Conservation (phyloP, 129 eudicot species). For the Oenanthe sinensis region DNA sequence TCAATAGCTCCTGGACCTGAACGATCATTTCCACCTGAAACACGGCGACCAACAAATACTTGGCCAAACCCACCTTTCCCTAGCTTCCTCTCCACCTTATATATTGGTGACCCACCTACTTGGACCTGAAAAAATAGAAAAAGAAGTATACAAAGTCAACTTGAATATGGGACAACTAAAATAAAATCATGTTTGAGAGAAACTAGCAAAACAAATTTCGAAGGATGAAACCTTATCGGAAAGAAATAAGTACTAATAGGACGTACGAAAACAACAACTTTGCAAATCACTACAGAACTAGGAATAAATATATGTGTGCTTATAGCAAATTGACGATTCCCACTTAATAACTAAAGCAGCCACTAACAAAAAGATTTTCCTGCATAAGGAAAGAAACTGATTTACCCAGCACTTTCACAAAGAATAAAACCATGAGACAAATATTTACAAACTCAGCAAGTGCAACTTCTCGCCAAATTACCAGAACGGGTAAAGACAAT, state of each 20-base stretch:
- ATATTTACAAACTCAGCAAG: background rate
- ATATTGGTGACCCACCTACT: conserved; percentile 65
- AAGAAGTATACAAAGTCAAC: background rate
- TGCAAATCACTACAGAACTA: background rate
- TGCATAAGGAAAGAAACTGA: background rate
- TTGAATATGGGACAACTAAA: background rate
- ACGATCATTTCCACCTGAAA: conserved; percentile 51
- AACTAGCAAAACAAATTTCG: background rate
- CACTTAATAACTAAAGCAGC: background rate
- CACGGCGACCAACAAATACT: conserved; percentile 72
- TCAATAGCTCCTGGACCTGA: conserved; percentile 63
- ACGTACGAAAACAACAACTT: background rate
- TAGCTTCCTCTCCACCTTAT: conserved; percentile 66
- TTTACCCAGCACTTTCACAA: background rate
- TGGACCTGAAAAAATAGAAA: conserved; percentile 45
- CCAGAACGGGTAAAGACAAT: background rate
- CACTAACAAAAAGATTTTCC: background rate
- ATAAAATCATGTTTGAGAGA: background rate
- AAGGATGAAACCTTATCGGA: background rate
- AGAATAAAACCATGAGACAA: background rate
- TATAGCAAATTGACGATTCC: background rate
- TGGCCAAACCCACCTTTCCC: conserved; percentile 86
- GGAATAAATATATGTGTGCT: background rate
- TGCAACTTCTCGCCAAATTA: background rate
- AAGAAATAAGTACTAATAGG: background rate